Conservation (phyloP, 179 eudicot genomes). For the Silene coronaria region DNA sequence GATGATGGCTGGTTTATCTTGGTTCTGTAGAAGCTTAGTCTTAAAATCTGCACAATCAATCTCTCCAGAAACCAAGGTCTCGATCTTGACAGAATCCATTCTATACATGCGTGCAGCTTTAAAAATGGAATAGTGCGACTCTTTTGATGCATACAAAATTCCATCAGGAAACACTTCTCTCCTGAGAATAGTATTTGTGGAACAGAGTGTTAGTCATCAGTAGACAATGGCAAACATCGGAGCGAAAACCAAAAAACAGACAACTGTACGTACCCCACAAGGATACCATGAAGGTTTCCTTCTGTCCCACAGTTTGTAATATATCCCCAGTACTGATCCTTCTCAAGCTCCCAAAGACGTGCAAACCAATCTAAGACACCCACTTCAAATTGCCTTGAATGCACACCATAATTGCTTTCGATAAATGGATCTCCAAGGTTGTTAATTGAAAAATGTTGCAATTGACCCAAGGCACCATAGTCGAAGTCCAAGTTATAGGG, state of each 20-base stretch:
- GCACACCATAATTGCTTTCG: slow-evolving; percentile 86
- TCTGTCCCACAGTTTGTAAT: slow-evolving; percentile 91
- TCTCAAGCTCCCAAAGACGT: slow-evolving; percentile 77
- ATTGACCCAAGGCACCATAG: slow-evolving; percentile 68
- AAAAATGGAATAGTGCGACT: slow-evolving; percentile 78
- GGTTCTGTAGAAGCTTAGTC: slow-evolving; percentile 53
- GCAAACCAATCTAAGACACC: slow-evolving; percentile 95
- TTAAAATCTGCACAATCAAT: slow-evolving; percentile 71
- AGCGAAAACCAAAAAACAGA: not conserved
- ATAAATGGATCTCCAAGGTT: slow-evolving; percentile 88
- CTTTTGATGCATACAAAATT: slow-evolving; percentile 71
- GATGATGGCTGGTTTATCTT: slow-evolving; percentile 78
- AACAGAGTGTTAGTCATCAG: slow-evolving; percentile 10
- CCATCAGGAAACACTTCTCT: slow-evolving; percentile 90
- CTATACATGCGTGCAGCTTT: slow-evolving; percentile 92
- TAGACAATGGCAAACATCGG: not conserved
- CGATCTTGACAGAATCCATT: slow-evolving; percentile 72
- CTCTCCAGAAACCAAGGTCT: slow-evolving; percentile 70
- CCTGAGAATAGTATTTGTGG: slow-evolving; percentile 26
- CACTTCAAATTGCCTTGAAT: slow-evolving; percentile 87
- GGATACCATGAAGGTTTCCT: slow-evolving; percentile 80
- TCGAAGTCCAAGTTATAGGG: slow-evolving; percentile 84
- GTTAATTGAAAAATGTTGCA: slow-evolving; percentile 87
- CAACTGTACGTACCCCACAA: slow-evolving; percentile 53
- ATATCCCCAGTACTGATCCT: slow-evolving; percentile 77